These are phyloP conservation scores for Euphorbia peplus DNA, from an alignment of 345 rosid species.

Conservation along the genomic window DNA sequence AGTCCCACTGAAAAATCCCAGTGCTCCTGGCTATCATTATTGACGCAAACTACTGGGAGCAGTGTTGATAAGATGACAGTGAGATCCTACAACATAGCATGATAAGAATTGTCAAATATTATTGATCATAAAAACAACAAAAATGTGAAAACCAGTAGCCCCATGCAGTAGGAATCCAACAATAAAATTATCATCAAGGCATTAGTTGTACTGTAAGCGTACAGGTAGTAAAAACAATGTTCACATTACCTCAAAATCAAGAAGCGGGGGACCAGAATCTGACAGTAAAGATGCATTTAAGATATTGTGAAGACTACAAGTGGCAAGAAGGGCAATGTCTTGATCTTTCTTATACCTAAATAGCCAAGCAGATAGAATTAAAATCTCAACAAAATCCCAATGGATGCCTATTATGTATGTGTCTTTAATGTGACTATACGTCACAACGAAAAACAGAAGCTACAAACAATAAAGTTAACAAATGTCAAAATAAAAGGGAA, in stretches of 20 bases:
- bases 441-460: conserved; percentile 3
- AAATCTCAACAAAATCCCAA: conserved; percentile 12
- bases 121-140: neutral
- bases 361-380: conserved; percentile 14
- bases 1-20: conserved; percentile 69
- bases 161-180: neutral
- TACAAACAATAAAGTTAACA: neutral
- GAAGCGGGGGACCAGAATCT: conserved; percentile 93
- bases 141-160: neutral
- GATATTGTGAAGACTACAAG: conserved; percentile 75
- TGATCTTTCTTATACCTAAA: conserved; percentile 82
- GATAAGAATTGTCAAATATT: neutral
- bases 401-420: neutral
- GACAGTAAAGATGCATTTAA: conserved; percentile 71
- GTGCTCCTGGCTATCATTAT: conserved; percentile 57
- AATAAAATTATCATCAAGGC: neutral
- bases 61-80: conserved; percentile 81
- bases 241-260: conserved; percentile 81
- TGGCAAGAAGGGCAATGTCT: conserved; percentile 76
- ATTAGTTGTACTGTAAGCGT: neutral
- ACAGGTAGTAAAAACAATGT: neutral
- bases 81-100: conserved; percentile 57
- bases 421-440: neutral
- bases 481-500: neutral
- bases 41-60: conserved; percentile 70